Percentiles rank a stretch among this genome's conserved stretches.
Conservation (phyloP, 345 rosid genomes). For the Dovyalis caffra region DNA sequence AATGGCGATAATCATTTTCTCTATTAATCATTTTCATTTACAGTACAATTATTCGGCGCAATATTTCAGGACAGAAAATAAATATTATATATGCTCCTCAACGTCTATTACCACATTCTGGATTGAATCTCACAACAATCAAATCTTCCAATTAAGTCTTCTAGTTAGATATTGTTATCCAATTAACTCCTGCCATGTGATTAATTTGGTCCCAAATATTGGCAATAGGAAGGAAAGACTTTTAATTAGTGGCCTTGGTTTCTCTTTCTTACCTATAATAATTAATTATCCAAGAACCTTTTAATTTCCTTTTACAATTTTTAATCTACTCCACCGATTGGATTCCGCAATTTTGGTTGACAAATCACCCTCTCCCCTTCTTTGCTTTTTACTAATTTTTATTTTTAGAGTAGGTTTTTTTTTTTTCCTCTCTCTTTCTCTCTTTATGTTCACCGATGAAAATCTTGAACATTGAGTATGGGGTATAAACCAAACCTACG, state of each 20-base stretch:
- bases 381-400: background rate
- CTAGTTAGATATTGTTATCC: background rate
- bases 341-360: background rate
- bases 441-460: background rate
- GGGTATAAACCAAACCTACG: background rate
- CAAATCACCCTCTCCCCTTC: background rate
- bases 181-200: background rate
- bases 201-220: background rate
- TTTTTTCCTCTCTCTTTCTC: rapidly evolving
- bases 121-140: background rate
- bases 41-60: too few species aligned
- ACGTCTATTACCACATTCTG: too few species aligned
- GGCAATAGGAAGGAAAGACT: background rate
- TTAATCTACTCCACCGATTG: background rate
- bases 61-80: too few species aligned
- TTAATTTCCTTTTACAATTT: background rate
- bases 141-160: background rate
- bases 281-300: background rate
- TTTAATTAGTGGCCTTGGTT: background rate
- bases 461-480: background rate
- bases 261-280: background rate
- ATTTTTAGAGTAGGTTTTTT: too few species aligned
- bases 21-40: too few species aligned
- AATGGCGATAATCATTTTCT: too few species aligned
- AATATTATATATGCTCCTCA: too few species aligned